Conservation (phyloP, 306 rosid genomes). For the Quercus engelmannii region DNA sequence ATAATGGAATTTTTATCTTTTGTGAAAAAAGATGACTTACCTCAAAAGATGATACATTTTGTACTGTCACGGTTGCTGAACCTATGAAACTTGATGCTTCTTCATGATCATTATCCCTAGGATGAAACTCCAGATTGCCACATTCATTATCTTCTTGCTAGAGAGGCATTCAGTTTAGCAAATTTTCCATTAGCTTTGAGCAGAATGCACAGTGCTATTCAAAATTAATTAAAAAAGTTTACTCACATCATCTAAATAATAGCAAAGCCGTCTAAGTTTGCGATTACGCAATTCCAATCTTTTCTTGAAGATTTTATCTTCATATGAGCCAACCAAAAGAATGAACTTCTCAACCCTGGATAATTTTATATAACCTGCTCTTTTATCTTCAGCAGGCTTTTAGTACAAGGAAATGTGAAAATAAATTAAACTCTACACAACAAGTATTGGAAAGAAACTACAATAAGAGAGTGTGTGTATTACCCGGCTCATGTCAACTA, state of each 20-base stretch:
- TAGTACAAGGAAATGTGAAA: background rate
- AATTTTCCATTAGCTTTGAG: background rate
- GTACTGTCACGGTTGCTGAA: background rate
- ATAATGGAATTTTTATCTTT: background rate
- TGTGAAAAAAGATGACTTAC: conserved; percentile 8
- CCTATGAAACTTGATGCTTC: background rate
- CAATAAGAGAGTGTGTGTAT: background rate
- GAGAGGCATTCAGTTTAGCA: background rate
- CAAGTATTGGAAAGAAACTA: background rate
- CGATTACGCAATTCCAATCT: conserved; percentile 27
- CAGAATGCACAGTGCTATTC: background rate
- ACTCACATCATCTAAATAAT: conserved; percentile 32
- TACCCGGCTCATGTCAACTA: conserved; percentile 50
- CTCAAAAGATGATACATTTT: background rate
- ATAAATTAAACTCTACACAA: background rate
- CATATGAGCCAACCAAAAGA: conserved; percentile 38
- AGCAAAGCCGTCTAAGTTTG: conserved; percentile 14
- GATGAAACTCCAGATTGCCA: background rate
- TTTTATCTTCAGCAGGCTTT: conserved; percentile 31
- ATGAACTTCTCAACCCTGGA: conserved; percentile 56
- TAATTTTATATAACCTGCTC: conserved; percentile 29
- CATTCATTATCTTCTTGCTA: conserved; percentile 17
- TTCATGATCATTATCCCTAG: background rate
- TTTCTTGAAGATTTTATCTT: conserved; percentile 46
- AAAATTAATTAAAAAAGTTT: background rate